Percentiles rank a stretch among this genome's conserved stretches.
phyloP scores from a whole-genome alignment of 768 basidiomycete genomes.

The Mycena epipterygia region DNA sequence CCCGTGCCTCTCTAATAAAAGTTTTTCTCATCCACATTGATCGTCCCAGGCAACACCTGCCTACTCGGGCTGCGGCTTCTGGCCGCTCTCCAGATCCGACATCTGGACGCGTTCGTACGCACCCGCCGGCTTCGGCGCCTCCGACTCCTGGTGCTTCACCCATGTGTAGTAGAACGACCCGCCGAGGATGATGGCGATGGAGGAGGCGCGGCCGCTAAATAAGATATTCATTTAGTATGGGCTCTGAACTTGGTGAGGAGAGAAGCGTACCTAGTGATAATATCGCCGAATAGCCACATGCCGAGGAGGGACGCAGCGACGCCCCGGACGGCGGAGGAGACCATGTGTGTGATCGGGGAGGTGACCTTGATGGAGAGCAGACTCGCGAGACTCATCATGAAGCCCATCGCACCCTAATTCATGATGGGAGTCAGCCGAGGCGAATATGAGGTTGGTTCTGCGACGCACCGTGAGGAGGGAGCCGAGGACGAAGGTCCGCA shows the following conservation, averaged over 20 bases:
- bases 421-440: neutral
- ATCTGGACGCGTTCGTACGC: constrained; percentile 75
- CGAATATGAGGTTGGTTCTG: neutral
- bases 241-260: neutral
- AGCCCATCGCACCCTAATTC: constrained; percentile 89
- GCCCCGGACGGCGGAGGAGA: constrained; percentile 95
- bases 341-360: constrained; percentile 97
- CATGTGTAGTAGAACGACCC: constrained; percentile 92
- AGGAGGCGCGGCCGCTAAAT: constrained; percentile 81
- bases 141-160: constrained; percentile 84
- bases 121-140: constrained; percentile 46
- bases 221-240: constrained; percentile 2
- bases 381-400: constrained; percentile 95
- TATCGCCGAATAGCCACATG: constrained; percentile 83
- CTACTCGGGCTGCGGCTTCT: constrained; percentile 34
- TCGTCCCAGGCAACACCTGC: neutral
- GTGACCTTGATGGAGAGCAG: constrained; percentile 97
- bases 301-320: constrained; percentile 92
- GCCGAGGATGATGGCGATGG: constrained; percentile 83
- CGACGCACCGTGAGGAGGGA: constrained; percentile 80
- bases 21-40: neutral
- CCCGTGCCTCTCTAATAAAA: neutral
- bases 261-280: constrained; percentile 81
- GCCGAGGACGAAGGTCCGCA: constrained; percentile 82
- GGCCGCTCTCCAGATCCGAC: constrained; percentile 74